Evolutionary conservation across 805 yeast genomes (phyloP), one percentile per base, ranked within the genome.

Genomic region (Wickerhamomyces silvicola): DNA sequence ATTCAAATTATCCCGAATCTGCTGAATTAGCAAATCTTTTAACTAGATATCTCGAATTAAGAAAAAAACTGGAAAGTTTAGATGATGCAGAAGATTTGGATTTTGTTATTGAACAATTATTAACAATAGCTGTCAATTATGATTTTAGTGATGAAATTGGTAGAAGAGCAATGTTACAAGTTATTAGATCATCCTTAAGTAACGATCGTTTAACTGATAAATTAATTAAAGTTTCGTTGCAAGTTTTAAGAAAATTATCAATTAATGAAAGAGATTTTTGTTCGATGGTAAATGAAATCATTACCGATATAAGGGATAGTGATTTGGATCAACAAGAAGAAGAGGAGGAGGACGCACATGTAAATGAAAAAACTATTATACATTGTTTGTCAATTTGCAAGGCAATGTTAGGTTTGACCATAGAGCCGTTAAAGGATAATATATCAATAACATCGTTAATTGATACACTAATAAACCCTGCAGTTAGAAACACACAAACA

Each of bases 111-210:
- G 75, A 76, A 36, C 95, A 92, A 54, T 55, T 90, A 14, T 52
- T 90, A 23, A 56, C 62, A 8, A 70, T 85, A 18, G 79, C 88
- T 1, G 70, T 70, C 18, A 72, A 73, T 23, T 81, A 81, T 50
- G 97, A 92, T 54, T 86, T 75, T 48, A 80, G 86, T 45, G 97
- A 92, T 60, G 95, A 88, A 55, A 72, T 82, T 28, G 96, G 97
- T 14, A 72, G 96, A 50, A 70, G 95, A 53, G 75, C 76, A 27
- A 75, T 86, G 74, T 59, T 82, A 24, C 68, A 64, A 19, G 66
- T 74, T 2, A 57, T 78, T 5, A 66, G 85, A 60, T 63, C 73
- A 15, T 62, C 78, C n/a, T 59, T 81, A 36, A 67, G 78, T 1
- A 66, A 71, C 25, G 80, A 75, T 32, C 63, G 69, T 11, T 60